phyloP scores from a whole-genome alignment of 345 rosid genomes.

The Citrus glauca region DNA sequence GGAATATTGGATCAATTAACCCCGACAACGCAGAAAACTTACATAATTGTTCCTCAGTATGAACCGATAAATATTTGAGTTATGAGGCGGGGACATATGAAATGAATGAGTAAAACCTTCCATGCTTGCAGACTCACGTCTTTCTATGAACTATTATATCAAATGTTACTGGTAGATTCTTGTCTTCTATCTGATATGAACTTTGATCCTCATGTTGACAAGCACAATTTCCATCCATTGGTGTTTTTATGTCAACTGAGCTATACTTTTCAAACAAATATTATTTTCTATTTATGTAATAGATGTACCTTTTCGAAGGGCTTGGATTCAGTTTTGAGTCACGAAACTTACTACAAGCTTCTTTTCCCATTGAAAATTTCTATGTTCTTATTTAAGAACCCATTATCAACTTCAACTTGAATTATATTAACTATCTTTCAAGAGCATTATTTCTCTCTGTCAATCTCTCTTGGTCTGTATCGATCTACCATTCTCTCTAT shows the following conservation, averaged over 20 bases:
- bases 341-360: background rate
- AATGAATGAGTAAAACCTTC: background rate
- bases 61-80: background rate
- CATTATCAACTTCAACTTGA: background rate
- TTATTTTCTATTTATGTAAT: background rate
- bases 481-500: background rate
- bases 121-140: too few relatives aligned
- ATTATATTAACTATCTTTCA: background rate
- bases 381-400: background rate
- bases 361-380: background rate
- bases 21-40: background rate
- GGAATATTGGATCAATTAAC: background rate
- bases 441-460: background rate
- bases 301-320: background rate
- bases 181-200: background rate
- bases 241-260: background rate
- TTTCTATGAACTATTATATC: background rate
- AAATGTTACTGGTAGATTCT: too few relatives aligned
- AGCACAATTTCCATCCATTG: background rate
- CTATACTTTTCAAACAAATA: background rate
- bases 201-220: background rate
- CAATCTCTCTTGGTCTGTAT: too few relatives aligned
- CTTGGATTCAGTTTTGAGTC: background rate
- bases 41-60: background rate
- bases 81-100: background rate